A percentile compares a stretch with the other conserved stretches of the same genome.
phyloP scores from a whole-genome alignment of 257 asterid species.

The Thymus mandschuricus region DNA sequence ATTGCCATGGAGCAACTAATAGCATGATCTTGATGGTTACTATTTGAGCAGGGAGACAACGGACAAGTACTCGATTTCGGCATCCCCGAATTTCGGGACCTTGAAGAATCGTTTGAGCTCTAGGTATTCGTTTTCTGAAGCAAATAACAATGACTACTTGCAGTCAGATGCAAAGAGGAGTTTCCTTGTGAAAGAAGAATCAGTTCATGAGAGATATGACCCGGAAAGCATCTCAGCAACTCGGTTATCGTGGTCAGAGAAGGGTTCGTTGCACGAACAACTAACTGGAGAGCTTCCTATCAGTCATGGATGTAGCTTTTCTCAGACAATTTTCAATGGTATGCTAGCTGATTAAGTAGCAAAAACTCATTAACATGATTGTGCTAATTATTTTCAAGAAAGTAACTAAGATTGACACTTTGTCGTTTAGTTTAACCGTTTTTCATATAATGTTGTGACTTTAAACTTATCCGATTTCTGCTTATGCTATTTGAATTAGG shows the following conservation, averaged over 20 bases:
- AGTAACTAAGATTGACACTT: no score
- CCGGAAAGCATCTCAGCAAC: constrained; percentile 29
- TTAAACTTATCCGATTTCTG: not conserved
- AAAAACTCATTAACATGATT: no score
- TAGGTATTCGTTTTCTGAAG: constrained; percentile 39
- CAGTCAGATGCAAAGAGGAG: constrained; percentile 48
- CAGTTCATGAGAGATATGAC: constrained; percentile 34
- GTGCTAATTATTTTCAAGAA: no score
- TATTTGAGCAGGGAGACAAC: constrained; percentile 56
- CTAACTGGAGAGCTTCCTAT: constrained; percentile 65
- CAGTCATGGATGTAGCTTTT: constrained; percentile 67
- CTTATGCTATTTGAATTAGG: constrained; percentile 40
- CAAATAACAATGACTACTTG: constrained; percentile 24
- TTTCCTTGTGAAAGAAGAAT: constrained; percentile 48
- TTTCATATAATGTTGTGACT: not conserved
- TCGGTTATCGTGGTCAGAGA: constrained; percentile 48
- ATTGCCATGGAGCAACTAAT: not conserved
- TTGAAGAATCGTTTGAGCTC: constrained; percentile 44
- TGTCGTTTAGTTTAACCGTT: no score
- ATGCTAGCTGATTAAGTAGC: not conserved
- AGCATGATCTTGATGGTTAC: not conserved
- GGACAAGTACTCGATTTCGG: constrained; percentile 61
- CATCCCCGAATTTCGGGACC: constrained; percentile 58
- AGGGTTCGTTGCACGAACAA: constrained; percentile 43
- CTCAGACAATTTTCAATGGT: constrained; percentile 84